phyloP scores from a whole-genome alignment of 805 yeast genomes.

The Ogataea nitratoaversa region DNA sequence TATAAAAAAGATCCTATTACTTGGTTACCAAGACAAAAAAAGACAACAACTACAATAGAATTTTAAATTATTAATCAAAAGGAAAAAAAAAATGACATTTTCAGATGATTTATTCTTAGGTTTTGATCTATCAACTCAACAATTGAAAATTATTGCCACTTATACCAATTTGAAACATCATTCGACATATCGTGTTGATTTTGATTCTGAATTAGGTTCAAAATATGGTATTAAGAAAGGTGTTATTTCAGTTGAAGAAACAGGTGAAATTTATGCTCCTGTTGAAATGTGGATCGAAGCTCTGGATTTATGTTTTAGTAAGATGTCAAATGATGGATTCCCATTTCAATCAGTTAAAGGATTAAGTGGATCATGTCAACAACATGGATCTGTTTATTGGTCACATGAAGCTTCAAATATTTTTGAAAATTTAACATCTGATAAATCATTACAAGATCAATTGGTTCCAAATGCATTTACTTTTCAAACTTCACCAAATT shows the following conservation, averaged over 20 bases:
- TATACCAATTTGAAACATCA: conserved; percentile 49
- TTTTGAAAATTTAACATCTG: conserved; percentile 35
- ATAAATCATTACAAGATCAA: conserved; percentile 40
- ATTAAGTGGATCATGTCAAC: conserved; percentile 85
- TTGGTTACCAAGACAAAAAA: conserved; percentile 36
- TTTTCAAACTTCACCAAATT: conserved; percentile 70
- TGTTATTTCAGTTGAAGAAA: conserved; percentile 49
- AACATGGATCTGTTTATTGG: conserved; percentile 90
- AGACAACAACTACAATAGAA: conserved; percentile 12
- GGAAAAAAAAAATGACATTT: conserved; percentile 13
- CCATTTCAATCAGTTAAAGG: conserved; percentile 59
- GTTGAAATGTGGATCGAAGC: conserved; percentile 91
- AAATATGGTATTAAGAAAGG: conserved; percentile 70
- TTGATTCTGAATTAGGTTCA: conserved; percentile 55
- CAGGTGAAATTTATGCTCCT: conserved; percentile 69
- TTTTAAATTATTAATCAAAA: too few relatives aligned
- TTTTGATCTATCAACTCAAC: conserved; percentile 87
- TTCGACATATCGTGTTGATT: conserved; percentile 61
- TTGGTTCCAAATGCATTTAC: conserved; percentile 52
- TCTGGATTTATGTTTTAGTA: conserved; percentile 55
- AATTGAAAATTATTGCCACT: conserved; percentile 70
- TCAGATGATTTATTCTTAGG: conserved; percentile 49
- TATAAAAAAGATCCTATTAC: conserved; percentile 46
- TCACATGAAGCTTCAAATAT: conserved; percentile 40
- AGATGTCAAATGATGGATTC: conserved; percentile 47